Base-by-base conservation (phyloP, 371 early-diverging fungal genomes). In the Actinomucor elegans region DNA sequence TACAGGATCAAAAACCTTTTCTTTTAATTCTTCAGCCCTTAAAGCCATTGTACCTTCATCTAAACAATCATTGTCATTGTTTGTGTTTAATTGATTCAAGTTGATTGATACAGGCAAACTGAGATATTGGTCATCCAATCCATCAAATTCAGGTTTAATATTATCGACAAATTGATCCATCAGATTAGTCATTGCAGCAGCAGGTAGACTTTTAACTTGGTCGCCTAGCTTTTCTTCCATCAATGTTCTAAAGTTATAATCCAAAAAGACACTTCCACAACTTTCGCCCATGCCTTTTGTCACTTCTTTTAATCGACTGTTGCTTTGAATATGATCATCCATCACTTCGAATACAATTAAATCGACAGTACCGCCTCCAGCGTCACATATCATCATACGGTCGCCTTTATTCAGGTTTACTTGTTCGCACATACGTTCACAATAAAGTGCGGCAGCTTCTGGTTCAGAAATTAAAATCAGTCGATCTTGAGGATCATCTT, bases 341-440 rank as follows among this genome's bases (percentile, higher is more conserved):
- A 64, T 42, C 12, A 73, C 64, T 58, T 75, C 69, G 57, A 71
- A 71, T 8, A 71, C 63, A 41, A 78, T 82, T 57, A 84, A 51
- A 60, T 84, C 85, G 1, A 82, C 81, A 0, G 85, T 85, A 18
- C 85, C 83, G 33, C 83, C 85, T 37, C 84, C 84, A 26, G 84
- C 84, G 61, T 83, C 84, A 38, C 84, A 83, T 10, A 85, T 78
- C 71, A 85, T 68, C 46, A 81, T 73, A 0, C 80, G 74, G 47
- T 83, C 79, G 2, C 75, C 78, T 15, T 65, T 62, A 1, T 57
- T 55, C 21, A 83, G 50, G 51, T 79, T 73, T 37, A 79, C 73
- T 47, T 80, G 75, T 14, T 78, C 79, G 29, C 77, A 78, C 67
- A 79, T 75, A 5, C 64, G 51, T 29, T 77, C 66, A 27, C 84